Conservation (phyloP, 164 flowering plant species). For the Hamamelis virginiana region DNA sequence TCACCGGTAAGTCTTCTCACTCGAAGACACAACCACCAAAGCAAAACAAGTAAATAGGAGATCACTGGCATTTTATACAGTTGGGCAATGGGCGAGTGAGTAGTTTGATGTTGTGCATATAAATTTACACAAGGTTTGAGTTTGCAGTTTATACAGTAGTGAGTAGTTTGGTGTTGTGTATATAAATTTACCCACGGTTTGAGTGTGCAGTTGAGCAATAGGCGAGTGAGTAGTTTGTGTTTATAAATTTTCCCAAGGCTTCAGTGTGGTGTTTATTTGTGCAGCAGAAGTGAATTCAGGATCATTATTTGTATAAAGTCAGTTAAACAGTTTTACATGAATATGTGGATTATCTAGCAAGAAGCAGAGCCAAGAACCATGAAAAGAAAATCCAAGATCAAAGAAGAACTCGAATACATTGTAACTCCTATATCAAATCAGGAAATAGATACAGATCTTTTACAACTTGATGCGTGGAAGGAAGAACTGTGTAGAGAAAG, state of each 20-base stretch:
- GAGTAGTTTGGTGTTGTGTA: neutral
- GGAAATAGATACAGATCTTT: too few relatives aligned
- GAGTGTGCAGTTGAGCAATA: neutral
- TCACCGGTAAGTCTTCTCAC: slow-evolving; percentile 70
- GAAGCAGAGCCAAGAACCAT: too few relatives aligned
- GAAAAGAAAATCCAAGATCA: too few relatives aligned
- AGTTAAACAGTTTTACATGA: neutral
- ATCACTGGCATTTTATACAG: neutral
- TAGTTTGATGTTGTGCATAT: neutral
- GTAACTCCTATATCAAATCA: too few relatives aligned
- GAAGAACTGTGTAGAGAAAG: too few relatives aligned
- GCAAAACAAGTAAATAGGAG: slow-evolving; percentile 3
- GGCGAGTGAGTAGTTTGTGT: neutral
- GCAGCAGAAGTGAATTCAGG: neutral
- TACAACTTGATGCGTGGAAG: too few relatives aligned
- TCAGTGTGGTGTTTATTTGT: slow-evolving; percentile 1
- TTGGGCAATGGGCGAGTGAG: neutral
- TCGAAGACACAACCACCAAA: slow-evolving; percentile 50
- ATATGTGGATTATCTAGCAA: neutral
- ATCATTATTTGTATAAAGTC: neutral
- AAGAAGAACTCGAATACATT: too few relatives aligned
- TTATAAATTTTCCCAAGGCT: neutral
- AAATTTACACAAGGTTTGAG: neutral
- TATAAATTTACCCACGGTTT: neutral
- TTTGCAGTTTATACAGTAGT: too few relatives aligned